phyloP scores from a whole-genome alignment of 2,329 filamentous ascomycete species.

The Hypomyces perniciosus region DNA sequence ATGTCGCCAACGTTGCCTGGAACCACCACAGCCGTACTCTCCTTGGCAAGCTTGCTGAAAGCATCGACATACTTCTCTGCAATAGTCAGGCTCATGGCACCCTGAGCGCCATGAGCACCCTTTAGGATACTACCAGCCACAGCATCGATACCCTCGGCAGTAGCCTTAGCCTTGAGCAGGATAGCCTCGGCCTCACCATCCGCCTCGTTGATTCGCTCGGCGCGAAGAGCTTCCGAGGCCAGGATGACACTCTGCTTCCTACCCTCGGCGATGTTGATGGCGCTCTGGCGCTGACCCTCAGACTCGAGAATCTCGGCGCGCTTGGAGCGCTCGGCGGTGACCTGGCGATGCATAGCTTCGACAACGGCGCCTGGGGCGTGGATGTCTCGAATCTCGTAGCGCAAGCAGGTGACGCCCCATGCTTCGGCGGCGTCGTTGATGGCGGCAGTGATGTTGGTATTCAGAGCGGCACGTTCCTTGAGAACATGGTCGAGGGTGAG shows the following conservation, averaged over 20 bases:
- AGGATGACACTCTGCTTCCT: slow-evolving; percentile 95
- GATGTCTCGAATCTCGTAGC: slow-evolving; percentile 98
- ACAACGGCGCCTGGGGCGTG: slow-evolving; percentile 92
- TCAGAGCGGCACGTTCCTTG: slow-evolving; percentile 92
- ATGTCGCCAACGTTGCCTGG: slow-evolving; percentile 97
- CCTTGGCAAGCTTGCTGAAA: slow-evolving; percentile 85
- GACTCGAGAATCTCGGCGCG: slow-evolving; percentile 96
- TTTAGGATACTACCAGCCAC: slow-evolving; percentile 70
- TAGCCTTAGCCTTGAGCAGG: slow-evolving; percentile 75
- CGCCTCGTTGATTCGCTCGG: slow-evolving; percentile 90
- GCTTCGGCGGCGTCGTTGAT: slow-evolving; percentile 97
- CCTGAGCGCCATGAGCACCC: slow-evolving; percentile 70
- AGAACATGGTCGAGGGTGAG: slow-evolving; percentile 94
- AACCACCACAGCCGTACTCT: slow-evolving; percentile 91
- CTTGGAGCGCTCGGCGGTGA: slow-evolving; percentile 95
- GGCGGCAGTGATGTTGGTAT: slow-evolving; percentile 96
- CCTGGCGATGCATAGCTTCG: slow-evolving; percentile 96
- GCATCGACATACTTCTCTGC: slow-evolving; percentile 98
- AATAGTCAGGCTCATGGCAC: slow-evolving; percentile 78
- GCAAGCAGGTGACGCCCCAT: slow-evolving; percentile 92
- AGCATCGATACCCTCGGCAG: slow-evolving; percentile 79
- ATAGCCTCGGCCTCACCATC: slow-evolving; percentile 94
- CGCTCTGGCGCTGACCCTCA: slow-evolving; percentile 92
- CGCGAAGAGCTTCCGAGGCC: slow-evolving; percentile 82
- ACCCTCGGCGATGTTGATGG: slow-evolving; percentile 98